phyloP scores from a whole-genome alignment of 306 rosid genomes.

The Vigna radiata region DNA sequence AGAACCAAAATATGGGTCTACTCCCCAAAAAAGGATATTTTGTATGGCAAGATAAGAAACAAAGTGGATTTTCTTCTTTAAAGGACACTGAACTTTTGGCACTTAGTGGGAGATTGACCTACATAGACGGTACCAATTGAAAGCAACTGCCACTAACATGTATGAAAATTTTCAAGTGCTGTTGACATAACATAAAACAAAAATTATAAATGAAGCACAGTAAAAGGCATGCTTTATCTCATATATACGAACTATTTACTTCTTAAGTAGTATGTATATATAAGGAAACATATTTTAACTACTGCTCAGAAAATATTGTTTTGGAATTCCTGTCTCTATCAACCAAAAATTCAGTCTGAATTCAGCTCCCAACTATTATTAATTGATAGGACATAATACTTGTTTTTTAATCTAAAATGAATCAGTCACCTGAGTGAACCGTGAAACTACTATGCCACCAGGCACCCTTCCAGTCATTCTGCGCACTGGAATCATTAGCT shows the following conservation, averaged over 20 bases:
- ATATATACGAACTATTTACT: slow-evolving; percentile 15
- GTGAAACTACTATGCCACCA: slow-evolving; percentile 97
- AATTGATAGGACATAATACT: slow-evolving; percentile 13
- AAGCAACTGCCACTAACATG: slow-evolving; percentile 35
- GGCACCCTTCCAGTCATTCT: slow-evolving; percentile 96
- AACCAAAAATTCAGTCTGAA: slow-evolving; percentile 35
- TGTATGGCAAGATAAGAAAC: slow-evolving; percentile 15
- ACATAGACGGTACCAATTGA: slow-evolving; percentile 18
- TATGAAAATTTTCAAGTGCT: slow-evolving; percentile 11
- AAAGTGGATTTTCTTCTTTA: slow-evolving; percentile 13
- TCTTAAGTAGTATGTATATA: slow-evolving; percentile 21
- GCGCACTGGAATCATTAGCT: slow-evolving; percentile 88
- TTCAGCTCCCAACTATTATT: slow-evolving; percentile 30
- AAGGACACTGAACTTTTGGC: slow-evolving; percentile 32
- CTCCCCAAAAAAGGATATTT: background rate
- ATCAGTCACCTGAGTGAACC: slow-evolving; percentile 75
- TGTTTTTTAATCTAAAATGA: slow-evolving; percentile 6
- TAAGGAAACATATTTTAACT: slow-evolving; percentile 14
- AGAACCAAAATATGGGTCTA: background rate
- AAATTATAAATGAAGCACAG: slow-evolving; percentile 12
- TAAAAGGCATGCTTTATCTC: slow-evolving; percentile 27
- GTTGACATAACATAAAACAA: slow-evolving; percentile 24
- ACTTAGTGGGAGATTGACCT: slow-evolving; percentile 41
- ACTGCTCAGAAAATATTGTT: slow-evolving; percentile 28
- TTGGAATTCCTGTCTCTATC: slow-evolving; percentile 17